Evolutionary conservation across 2,329 filamentous ascomycete species (phyloP).

Genomic region (Knufia fluminis): DNA sequence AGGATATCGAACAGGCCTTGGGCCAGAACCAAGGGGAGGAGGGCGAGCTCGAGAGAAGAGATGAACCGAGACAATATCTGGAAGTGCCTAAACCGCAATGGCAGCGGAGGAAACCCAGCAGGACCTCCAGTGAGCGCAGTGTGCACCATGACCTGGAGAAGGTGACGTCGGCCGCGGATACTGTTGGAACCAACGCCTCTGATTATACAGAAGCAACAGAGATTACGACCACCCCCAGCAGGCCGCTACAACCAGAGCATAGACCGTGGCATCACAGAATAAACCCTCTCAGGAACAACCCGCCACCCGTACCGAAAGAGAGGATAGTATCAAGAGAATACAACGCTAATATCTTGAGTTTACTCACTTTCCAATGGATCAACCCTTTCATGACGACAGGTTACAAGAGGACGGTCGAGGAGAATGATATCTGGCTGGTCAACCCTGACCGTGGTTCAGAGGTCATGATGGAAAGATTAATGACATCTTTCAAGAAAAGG

Average conservation of each 20-base stretch:
- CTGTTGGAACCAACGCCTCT: slow-evolving; percentile 1
- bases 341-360: slow-evolving; percentile 63
- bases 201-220: slow-evolving; percentile 25
- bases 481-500: slow-evolving; percentile 60
- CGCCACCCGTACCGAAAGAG: slow-evolving; percentile 48
- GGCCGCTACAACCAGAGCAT: slow-evolving; percentile 10
- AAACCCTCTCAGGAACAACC: slow-evolving; percentile 38
- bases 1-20: slow-evolving; percentile 17
- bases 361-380: slow-evolving; percentile 83
- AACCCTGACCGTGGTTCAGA: slow-evolving; percentile 71
- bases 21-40: slow-evolving; percentile 23
- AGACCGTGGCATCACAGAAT: slow-evolving; percentile 33
- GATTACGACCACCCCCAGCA: slow-evolving; percentile 29
- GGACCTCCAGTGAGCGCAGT: slow-evolving; percentile 1
- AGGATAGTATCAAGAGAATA: slow-evolving; percentile 57
- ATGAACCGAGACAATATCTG: slow-evolving; percentile 17
- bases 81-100: slow-evolving; percentile 12
- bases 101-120: slow-evolving; percentile 6
- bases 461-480: slow-evolving; percentile 56
- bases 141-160: slow-evolving; percentile 25
- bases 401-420: slow-evolving; percentile 73
- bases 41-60: slow-evolving; percentile 17
- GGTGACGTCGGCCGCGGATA: slow-evolving; percentile 30
- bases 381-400: slow-evolving; percentile 75
- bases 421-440: slow-evolving; percentile 79